Evolutionary conservation across 345 rosid species (phyloP).

Genomic region (Pugionium cornutum): DNA sequence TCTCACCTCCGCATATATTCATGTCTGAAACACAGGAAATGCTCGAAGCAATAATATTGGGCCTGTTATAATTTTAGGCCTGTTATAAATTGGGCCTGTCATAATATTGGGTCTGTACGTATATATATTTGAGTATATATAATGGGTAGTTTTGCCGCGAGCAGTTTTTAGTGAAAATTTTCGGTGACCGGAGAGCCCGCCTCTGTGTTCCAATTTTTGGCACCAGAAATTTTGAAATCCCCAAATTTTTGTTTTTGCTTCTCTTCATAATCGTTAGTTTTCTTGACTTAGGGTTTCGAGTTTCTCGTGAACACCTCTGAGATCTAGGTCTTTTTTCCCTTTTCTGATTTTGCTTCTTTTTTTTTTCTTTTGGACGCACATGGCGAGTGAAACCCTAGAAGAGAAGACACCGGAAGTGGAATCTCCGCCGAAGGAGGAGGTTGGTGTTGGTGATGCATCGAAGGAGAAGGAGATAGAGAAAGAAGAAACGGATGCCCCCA

Average conservation of each 20-base stretch:
- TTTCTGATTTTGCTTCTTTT: neutral
- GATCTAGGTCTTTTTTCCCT: constrained; percentile 24
- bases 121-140: constrained; percentile 25
- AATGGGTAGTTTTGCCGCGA: constrained; percentile 38
- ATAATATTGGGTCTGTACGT: constrained; percentile 20
- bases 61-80: neutral
- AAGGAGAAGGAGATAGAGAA: constrained; percentile 32
- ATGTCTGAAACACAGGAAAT: too few relatives aligned
- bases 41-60: too few relatives aligned
- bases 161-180: constrained; percentile 27
- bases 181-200: constrained; percentile 30
- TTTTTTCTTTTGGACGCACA: constrained; percentile 27
- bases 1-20: constrained; percentile 58
- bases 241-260: constrained; percentile 19
- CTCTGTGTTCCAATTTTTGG: constrained; percentile 33
- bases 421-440: constrained; percentile 42
- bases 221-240: constrained; percentile 29
- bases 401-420: constrained; percentile 51
- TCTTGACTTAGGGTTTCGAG: constrained; percentile 30
- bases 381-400: constrained; percentile 73
- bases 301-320: constrained; percentile 18
- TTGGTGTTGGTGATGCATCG: constrained; percentile 2
- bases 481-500: constrained; percentile 10
- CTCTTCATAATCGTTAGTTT: constrained; percentile 21
- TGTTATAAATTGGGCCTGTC: neutral